Conservation (phyloP, 495 filamentous ascomycete species). For the Penicillium egyptiacum region DNA sequence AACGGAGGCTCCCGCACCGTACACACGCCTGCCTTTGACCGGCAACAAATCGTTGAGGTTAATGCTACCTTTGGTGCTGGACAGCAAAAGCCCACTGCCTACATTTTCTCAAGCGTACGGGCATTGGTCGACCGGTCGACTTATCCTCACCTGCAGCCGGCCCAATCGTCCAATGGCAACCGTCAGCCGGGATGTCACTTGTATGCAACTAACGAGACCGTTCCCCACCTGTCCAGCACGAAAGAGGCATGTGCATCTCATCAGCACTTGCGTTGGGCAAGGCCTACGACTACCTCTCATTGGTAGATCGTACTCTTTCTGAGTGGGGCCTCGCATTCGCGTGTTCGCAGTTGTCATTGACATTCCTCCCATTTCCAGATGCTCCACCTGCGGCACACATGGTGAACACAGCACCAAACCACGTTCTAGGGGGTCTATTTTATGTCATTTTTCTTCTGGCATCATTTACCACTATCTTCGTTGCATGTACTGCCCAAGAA, state of each 20-base stretch:
- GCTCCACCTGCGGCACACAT: slow-evolving; percentile 8
- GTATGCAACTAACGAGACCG: slow-evolving; percentile 38
- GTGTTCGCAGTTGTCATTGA: slow-evolving; percentile 29
- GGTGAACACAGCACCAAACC: background rate
- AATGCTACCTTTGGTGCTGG: slow-evolving; percentile 27
- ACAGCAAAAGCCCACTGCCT: slow-evolving; percentile 31
- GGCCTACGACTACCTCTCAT: slow-evolving; percentile 18
- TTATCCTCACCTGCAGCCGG: slow-evolving; percentile 32
- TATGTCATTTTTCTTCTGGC: background rate
- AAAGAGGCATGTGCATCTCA: slow-evolving; percentile 21
- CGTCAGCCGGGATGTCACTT: slow-evolving; percentile 24
- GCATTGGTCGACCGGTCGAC: slow-evolving; percentile 37
- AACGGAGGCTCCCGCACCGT: slow-evolving; percentile 43
- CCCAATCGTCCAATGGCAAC: slow-evolving; percentile 33
- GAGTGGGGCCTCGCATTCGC: slow-evolving; percentile 35
- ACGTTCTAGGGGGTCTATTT: background rate
- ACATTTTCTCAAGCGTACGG: slow-evolving; percentile 16
- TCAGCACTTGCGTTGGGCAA: slow-evolving; percentile 14
- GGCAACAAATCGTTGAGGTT: slow-evolving; percentile 42
- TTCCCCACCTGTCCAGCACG: slow-evolving; percentile 24
- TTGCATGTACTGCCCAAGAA: background rate
- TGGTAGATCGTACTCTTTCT: slow-evolving; percentile 24
- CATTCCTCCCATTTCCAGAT: slow-evolving; percentile 9
- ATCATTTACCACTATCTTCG: background rate
- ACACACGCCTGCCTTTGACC: slow-evolving; percentile 32